These are phyloP conservation scores for Basipetospora chlamydospora DNA, from an alignment of 2,329 filamentous ascomycete genomes.

Conservation along the genomic window DNA sequence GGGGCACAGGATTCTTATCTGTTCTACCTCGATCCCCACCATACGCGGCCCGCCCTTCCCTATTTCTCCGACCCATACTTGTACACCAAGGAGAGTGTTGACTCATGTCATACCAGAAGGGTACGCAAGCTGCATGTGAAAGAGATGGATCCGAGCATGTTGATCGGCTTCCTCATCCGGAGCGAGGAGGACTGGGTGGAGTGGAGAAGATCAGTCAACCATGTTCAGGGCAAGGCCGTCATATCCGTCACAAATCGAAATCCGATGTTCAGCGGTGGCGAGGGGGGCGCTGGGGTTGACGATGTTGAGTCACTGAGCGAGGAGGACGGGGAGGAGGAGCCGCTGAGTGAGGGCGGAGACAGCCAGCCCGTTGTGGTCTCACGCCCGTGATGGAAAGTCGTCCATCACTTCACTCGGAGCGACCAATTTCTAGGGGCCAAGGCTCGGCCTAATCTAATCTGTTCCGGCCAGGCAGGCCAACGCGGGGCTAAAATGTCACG, in stretches of 20 bases:
- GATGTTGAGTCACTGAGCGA: constrained; percentile 85
- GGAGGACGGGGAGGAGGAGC: constrained; percentile 25
- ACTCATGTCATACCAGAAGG: constrained; percentile 75
- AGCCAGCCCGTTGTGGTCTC: too few relatives aligned
- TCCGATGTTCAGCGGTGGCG: constrained; percentile 34
- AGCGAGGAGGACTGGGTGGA: constrained; percentile 70
- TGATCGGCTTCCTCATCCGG: constrained; percentile 81
- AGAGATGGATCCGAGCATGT: constrained; percentile 97
- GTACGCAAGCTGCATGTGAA: constrained; percentile 69
- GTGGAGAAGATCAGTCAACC: constrained; percentile 65
- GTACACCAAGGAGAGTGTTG: constrained; percentile 59
- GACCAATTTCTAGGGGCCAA: too few relatives aligned
- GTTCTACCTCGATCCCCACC: constrained; percentile 92
- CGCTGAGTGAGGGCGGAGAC: too few relatives aligned
- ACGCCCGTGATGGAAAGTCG: too few relatives aligned
- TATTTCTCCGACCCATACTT: constrained; percentile 40
- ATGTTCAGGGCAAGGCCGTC: constrained; percentile 68
- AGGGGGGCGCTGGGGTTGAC: constrained; percentile 46
- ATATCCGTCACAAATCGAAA: constrained; percentile 69
- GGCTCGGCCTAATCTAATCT: too few relatives aligned
- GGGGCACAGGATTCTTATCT: constrained; percentile 55
- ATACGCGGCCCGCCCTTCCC: constrained; percentile 60
- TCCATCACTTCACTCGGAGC: too few relatives aligned
- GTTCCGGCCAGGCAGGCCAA: too few relatives aligned
- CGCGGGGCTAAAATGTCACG: too few relatives aligned